Percentiles rank a stretch among this genome's conserved stretches.
Evolutionary conservation across 768 basidiomycete species (phyloP).

Genomic region (Suillus paluster): DNA sequence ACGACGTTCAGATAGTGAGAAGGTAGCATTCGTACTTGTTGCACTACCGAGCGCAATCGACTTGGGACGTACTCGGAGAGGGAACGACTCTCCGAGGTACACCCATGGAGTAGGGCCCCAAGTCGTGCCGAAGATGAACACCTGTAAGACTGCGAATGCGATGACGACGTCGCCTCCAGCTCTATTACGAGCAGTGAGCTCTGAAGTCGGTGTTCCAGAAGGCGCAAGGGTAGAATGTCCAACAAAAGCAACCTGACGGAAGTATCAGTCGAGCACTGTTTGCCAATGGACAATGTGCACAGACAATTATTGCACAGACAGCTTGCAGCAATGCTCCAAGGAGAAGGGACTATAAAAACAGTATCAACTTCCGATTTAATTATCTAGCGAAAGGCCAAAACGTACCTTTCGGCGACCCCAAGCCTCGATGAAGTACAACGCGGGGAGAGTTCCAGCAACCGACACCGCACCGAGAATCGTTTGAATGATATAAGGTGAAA

Average conservation of each 20-base stretch:
- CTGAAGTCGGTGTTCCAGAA: conserved; percentile 46
- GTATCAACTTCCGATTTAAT: background rate
- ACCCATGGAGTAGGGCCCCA: conserved; percentile 83
- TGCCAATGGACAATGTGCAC: conserved; percentile 16
- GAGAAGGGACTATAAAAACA: conserved; percentile 60
- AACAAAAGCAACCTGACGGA: conserved; percentile 63
- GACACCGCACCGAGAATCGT: conserved; percentile 77
- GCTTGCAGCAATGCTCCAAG: conserved; percentile 66
- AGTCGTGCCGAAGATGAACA: conserved; percentile 71
- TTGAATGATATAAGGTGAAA: conserved; percentile 76
- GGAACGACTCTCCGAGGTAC: conserved; percentile 81
- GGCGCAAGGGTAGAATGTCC: conserved; percentile 72
- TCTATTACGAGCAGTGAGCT: conserved; percentile 60
- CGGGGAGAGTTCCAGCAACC: conserved; percentile 72
- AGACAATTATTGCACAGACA: conserved; percentile 62
- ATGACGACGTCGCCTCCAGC: conserved; percentile 69
- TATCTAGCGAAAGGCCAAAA: background rate
- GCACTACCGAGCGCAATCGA: conserved; percentile 77
- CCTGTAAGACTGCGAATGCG: conserved; percentile 78
- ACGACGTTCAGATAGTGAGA: background rate
- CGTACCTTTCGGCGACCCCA: conserved; percentile 72
- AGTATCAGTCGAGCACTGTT: background rate
- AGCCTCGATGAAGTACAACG: conserved; percentile 67
- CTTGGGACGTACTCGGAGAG: conserved; percentile 78
- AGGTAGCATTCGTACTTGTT: conserved; percentile 38